Evolutionary conservation across 306 rosid species (phyloP), one percentile per base, ranked within the genome.

Genomic region (Carpinus fangiana): DNA sequence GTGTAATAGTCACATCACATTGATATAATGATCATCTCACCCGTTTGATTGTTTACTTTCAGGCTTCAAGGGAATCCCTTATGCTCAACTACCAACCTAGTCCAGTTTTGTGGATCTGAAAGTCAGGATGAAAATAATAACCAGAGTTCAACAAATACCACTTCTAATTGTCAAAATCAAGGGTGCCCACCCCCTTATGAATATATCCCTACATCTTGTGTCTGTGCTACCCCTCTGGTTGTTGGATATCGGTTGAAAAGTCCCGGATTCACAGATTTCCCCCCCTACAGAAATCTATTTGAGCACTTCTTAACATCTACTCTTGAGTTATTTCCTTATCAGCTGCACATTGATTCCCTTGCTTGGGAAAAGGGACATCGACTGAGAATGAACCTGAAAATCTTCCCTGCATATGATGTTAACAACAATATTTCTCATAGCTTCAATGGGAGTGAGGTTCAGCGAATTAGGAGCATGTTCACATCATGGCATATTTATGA

Each of bases 61-160:
- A 94, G 98, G 91, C 89, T 95, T 82, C 88, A 50, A 67, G 96
- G 90, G 47, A 95, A 95, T 88, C 97, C 98, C 62, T 28, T 92
- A 66, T 95, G 98, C 92, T 67, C 75, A 73, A 80, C 80, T 76
- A 43, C 84, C 45, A 84, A 50, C 75, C 38, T 83, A 46, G 69
- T 79, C 74, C 89, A 70, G 73, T 87, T 88, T 82, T 95, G 98
- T 86, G 84, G 28, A 77, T 73, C 75, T 16, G 78, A 81, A 74
- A 57, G n/a, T 62, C 88, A 46, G 74, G 70, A 67, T 26, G 80
- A 52, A 36, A 65, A 62, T 36, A 50, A 71, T 75, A 4, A 73
- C 45, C 72, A 65, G 56, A 67, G 70, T 62, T 78, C 74, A 14
- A 41, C 57, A 46, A 81, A 79, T 73, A 76, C 89, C 68, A 77